Conservation (phyloP, 331 rosid genomes). For the Ulmus americana region DNA sequence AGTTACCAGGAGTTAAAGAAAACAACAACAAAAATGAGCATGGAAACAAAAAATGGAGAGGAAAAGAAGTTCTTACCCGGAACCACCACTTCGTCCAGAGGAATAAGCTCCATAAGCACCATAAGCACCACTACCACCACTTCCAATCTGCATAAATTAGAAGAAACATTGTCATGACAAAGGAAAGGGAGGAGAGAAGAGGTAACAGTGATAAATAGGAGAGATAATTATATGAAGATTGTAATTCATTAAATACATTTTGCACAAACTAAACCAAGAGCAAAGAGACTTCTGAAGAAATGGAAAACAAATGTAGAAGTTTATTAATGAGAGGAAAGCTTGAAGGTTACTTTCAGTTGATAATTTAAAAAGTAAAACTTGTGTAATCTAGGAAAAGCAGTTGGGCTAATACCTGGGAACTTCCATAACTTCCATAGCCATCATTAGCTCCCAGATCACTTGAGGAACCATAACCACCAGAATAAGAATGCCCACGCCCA, state of each 20-base stretch:
- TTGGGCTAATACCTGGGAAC: conserved; percentile 55
- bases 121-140: conserved; percentile 56
- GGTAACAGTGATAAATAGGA: not conserved
- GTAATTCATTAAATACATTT: not conserved
- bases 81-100: conserved; percentile 56
- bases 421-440: conserved; percentile 73
- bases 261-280: no score
- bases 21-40: not conserved
- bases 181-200: not conserved
- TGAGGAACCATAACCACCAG: conserved; percentile 74
- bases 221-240: not conserved
- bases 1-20: not conserved
- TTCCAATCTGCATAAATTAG: conserved; percentile 47
- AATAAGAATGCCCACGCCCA: conserved; percentile 82
- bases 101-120: conserved; percentile 88
- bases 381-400: not conserved
- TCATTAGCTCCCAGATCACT: conserved; percentile 60
- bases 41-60: conserved; percentile 15
- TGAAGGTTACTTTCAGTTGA: not conserved
- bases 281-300: not conserved
- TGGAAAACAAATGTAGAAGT: not conserved
- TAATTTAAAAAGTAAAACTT: not conserved
- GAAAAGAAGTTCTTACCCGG: conserved; percentile 63
- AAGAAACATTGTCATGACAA: conserved; percentile 20
- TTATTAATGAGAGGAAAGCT: not conserved